A percentile compares a stretch with the other conserved stretches of the same genome.
phyloP scores from a whole-genome alignment of 257 asterid species.

The Solanum paucissectum region DNA sequence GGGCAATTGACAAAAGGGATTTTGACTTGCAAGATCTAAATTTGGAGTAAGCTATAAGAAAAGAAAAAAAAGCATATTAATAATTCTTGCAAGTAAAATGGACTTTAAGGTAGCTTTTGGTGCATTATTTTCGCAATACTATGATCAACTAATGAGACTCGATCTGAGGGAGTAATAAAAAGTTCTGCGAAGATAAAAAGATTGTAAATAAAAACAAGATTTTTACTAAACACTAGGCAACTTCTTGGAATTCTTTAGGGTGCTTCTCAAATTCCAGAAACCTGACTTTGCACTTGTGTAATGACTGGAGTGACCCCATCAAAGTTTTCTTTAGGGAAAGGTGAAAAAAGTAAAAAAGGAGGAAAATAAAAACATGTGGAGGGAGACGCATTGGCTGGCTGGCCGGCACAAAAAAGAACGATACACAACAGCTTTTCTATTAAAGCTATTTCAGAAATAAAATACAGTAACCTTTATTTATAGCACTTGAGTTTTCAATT shows the following conservation, averaged over 20 bases:
- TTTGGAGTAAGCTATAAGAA: neutral
- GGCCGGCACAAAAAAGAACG: neutral
- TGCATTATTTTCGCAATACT: slow-evolving; percentile 3
- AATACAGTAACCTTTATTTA: neutral
- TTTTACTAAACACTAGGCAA: neutral
- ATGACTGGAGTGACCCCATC: neutral
- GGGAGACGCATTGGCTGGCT: neutral
- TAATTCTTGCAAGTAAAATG: neutral
- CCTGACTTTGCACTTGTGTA: neutral
- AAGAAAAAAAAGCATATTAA: neutral
- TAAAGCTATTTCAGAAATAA: neutral
- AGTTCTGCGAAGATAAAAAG: neutral
- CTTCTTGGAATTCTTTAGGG: slow-evolving; percentile 4
- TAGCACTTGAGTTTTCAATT: neutral
- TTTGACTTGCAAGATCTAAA: slow-evolving; percentile 20
- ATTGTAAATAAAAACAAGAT: neutral
- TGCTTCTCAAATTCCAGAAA: slow-evolving; percentile 23
- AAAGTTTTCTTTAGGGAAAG: neutral
- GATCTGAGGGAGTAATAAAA: too few species aligned
- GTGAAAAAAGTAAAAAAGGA: neutral
- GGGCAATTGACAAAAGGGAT: neutral
- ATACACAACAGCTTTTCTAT: neutral
- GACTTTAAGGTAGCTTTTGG: slow-evolving; percentile 9
- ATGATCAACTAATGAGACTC: too few species aligned
- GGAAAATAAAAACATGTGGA: neutral